Conservation (phyloP, 306 rosid genomes). For the Argentina anserina region DNA sequence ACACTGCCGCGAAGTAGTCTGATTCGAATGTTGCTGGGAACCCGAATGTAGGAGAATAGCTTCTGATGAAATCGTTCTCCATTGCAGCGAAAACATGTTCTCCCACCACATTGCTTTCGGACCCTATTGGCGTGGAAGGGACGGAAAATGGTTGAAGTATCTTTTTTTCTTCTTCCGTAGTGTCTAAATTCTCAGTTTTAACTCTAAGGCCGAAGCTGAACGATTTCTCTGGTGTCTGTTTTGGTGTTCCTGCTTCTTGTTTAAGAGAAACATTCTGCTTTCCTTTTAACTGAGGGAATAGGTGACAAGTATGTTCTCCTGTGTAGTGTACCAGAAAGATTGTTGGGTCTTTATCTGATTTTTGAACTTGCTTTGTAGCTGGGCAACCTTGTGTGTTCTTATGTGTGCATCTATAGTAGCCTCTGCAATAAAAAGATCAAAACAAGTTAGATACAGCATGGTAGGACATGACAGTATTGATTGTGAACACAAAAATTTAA, state of each 20-base stretch:
- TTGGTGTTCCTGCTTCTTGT: slow-evolving; percentile 24
- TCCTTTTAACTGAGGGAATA: slow-evolving; percentile 28
- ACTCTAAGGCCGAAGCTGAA: slow-evolving; percentile 38
- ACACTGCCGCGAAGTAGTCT: slow-evolving; percentile 30
- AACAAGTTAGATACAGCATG: slow-evolving; percentile 18
- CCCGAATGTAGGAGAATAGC: slow-evolving; percentile 28
- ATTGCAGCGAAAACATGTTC: slow-evolving; percentile 32
- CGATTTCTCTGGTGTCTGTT: slow-evolving; percentile 11
- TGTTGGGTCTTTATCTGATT: slow-evolving; percentile 53
- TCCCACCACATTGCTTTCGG: slow-evolving; percentile 31
- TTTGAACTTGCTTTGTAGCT: slow-evolving; percentile 91
- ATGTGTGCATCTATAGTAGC: slow-evolving; percentile 82
- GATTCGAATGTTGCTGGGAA: slow-evolving; percentile 52
- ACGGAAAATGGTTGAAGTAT: slow-evolving; percentile 50
- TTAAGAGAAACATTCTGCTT: slow-evolving; percentile 19
- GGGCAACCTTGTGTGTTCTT: slow-evolving; percentile 55
- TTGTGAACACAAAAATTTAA: not conserved
- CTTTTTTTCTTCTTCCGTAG: slow-evolving; percentile 15
- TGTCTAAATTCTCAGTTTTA: slow-evolving; percentile 39
- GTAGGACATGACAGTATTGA: not conserved
- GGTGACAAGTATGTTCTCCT: slow-evolving; percentile 69
- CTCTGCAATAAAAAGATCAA: slow-evolving; percentile 41
- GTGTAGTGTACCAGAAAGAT: slow-evolving; percentile 44
- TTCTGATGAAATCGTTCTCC: slow-evolving; percentile 30
- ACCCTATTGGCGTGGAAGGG: slow-evolving; percentile 34